Percentiles rank a stretch among this genome's conserved stretches.
Conservation (phyloP, 495 filamentous ascomycete genomes). For the Penicillium longicatenatum region DNA sequence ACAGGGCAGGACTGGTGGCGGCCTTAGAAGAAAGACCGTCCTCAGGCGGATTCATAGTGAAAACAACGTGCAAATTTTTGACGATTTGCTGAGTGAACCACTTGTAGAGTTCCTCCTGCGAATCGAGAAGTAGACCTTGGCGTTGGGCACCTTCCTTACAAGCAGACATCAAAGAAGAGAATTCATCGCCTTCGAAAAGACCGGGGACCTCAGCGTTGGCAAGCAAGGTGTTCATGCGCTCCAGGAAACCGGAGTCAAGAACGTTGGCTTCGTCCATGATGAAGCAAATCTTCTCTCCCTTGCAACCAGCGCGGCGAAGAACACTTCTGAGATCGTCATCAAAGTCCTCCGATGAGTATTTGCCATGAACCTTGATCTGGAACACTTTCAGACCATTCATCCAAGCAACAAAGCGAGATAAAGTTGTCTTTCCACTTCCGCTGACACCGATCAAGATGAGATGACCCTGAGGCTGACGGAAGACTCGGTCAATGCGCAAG, state of each 20-base stretch:
- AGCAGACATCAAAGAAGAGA: conserved; percentile 93
- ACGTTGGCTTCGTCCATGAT: conserved; percentile 99
- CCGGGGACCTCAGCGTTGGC: conserved; percentile 98
- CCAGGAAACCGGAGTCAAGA: conserved; percentile 95
- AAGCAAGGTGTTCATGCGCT: conserved; percentile 97
- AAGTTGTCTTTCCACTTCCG: conserved; percentile 95
- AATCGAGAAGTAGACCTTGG: conserved; percentile 92
- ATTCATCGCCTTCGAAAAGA: conserved; percentile 96
- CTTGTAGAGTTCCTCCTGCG: conserved; percentile 97
- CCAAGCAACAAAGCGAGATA: conserved; percentile 98
- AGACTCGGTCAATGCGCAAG: conserved; percentile 95
- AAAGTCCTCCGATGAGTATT: conserved; percentile 97
- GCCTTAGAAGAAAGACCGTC: conserved; percentile 94
- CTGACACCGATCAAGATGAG: conserved; percentile 98
- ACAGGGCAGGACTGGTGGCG: conserved; percentile 93
- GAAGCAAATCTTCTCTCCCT: conserved; percentile 99
- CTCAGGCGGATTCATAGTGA: conserved; percentile 99
- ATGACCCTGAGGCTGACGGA: conserved; percentile 97
- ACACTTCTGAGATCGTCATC: conserved; percentile 96
- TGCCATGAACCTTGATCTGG: conserved; percentile 99
- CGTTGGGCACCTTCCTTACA: conserved; percentile 98
- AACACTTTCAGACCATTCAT: conserved; percentile 99
- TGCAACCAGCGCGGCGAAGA: conserved; percentile 90
- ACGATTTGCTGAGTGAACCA: conserved; percentile 99
- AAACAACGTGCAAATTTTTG: conserved; percentile 98